Percentiles rank a stretch among this genome's conserved stretches.
Evolutionary conservation across 208 protist genomes (phyloP).

Genomic region (Acanthamoeba polyphaga): DNA sequence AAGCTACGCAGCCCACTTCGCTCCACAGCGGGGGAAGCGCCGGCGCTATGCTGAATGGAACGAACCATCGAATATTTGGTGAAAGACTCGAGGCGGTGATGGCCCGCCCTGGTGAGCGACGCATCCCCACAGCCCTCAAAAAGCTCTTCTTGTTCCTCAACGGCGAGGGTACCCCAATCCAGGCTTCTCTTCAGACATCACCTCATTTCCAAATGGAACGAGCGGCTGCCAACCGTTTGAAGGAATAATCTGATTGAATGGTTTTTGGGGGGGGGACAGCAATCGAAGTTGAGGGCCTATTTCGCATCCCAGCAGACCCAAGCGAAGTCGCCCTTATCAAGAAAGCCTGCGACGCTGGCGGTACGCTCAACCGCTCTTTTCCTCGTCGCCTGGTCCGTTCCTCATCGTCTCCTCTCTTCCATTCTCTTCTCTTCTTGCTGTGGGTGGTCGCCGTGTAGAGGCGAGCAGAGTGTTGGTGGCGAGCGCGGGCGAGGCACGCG

Average conservation of each 20-base stretch:
- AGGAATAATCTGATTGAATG: not conserved
- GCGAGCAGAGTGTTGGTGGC: not conserved
- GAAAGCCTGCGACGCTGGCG: slow-evolving; percentile 2
- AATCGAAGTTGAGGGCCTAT: slow-evolving; percentile 33
- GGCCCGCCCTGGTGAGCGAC: not conserved
- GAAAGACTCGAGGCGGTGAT: not conserved
- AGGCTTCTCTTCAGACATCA: too few relatives aligned
- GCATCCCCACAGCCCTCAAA: slow-evolving; percentile 38
- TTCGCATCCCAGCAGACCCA: not conserved
- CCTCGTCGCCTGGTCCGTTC: not conserved
- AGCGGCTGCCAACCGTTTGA: not conserved
- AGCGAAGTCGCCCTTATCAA: not conserved
- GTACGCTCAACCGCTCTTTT: not conserved
- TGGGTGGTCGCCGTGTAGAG: not conserved
- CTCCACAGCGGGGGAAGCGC: too few relatives aligned
- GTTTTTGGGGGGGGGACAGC: not conserved
- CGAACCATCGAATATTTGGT: slow-evolving; percentile 18
- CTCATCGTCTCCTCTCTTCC: not conserved
- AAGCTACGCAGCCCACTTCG: not conserved
- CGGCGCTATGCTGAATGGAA: not conserved
- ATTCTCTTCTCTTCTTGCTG: not conserved
- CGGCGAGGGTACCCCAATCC: not conserved
- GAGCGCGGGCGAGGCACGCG: not conserved
- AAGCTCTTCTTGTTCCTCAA: slow-evolving; percentile 48
- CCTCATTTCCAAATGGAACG: not conserved